Evolutionary conservation across 371 early-diverging fungal species (phyloP), one percentile per base, ranked within the genome.

Genomic region (Syncephalastrum monosporum): DNA sequence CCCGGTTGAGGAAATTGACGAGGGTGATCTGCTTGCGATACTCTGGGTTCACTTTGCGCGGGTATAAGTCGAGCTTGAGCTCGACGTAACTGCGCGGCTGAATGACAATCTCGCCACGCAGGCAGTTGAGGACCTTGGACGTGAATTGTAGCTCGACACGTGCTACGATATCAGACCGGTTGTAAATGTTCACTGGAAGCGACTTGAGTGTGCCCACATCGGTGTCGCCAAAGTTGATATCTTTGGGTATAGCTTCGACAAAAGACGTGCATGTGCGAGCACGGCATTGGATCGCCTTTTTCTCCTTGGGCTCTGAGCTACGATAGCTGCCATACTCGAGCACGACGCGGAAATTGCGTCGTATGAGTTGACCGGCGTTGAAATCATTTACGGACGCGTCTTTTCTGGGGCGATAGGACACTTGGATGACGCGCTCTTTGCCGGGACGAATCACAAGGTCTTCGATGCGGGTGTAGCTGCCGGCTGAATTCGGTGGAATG

Each of bases 31-130:
- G 95, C 68, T 97, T 98, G 59, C 95, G 85, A 69, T 98, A 98
- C 48, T 96, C 94, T 1, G 96, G 93, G 61, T 98, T 98, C 29
- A 96, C 90, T 69, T 97, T 96, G n/a, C 98, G 89, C 2, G 99
- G 99, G 67, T 94, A 97, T 46, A 98, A 88, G 66, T 96, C 96
- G 17, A 98, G 73, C 60, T 93, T 94, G 27, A 95, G 83, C 45
- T 91, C 89, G 13, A 88, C 81, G n/a, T 89, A 81, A 41, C 89
- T 87, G 52, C 84, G 83, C 16, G 98, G 93, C 10, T 90, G 90
- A 29, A 98, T 93, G 8, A 79, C 67, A 17, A 96, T 82, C 51
- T 92, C 91, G 17, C 88, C 91, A 5, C 87, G 82, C 25, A 77
- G 69, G 61, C 95, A 91, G 63, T 90, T 92, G 42, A 98, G 81